Base-by-base conservation (phyloP, 2,329 filamentous ascomycete genomes). In the Ophiostoma himal-ulmi region DNA sequence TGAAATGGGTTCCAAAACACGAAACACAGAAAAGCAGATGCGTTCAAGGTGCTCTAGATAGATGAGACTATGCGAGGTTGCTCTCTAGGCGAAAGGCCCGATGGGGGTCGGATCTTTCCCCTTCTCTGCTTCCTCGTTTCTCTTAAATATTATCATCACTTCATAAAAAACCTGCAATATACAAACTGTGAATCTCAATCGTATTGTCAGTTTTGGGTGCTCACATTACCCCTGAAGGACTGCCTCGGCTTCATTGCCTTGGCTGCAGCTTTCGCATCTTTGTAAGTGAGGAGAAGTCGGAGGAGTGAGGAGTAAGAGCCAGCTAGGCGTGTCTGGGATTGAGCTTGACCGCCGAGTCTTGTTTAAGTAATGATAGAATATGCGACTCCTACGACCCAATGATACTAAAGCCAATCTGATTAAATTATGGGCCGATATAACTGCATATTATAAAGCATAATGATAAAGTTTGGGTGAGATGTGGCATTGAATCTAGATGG, bases 31-130 rank as follows among this genome's bases (percentile, higher is more conserved):
- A n/a, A 39, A 65, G 34, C 20, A 65, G 8, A 41, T 39, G 10
- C 30, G 30, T 26, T 37, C 22, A 14, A 8, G 37, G 60, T 37
- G 3, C 20, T 37, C 20, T 36, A 62, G 17, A 36, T 36, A 20
- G 34, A 64, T 17, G 41, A 39, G 34, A 26, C 36, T 1, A 37
- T 14, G 34, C 5, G 30, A 64, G 62, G 62, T 22, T 10, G 62
- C 62, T 37, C 13, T 39, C 20, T 7, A 65, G 62, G 62, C 6
- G 36, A 65, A 39, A 20, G 62, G 20, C 4, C 20, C 62, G 62
- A 65, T 65, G 62, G 62, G 62, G 62, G 62, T 65, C 62, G 62
- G 36, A 22, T 22, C 22, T 41, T 22, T 48, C 36, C 30, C 30
- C 36, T 39, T 30, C 22, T 30, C 13, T 30, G 37, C 65, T 67